Base-by-base conservation (phyloP, 495 filamentous ascomycete species). In the Hyphodiscus hymeniophilus region DNA sequence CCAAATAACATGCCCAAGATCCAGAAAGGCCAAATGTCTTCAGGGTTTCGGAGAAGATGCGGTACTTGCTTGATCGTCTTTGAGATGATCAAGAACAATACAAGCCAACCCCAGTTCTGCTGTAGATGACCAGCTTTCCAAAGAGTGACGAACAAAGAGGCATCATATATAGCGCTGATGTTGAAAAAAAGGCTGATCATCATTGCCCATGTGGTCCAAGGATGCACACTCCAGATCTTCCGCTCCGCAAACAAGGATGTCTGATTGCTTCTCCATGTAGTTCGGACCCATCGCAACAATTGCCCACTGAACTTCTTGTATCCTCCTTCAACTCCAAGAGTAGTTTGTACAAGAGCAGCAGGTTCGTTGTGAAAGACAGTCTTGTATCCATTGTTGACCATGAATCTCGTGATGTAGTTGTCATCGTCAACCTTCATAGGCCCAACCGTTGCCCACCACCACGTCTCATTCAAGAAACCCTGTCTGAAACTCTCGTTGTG, bases 351-450 rank as follows among this genome's bases (percentile, higher is more conserved):
- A 35, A 73, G 66, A 18, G 76, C 69, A 41, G 78, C 73, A 3
- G 63, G 55, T 42, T 73, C 70, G 59, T 79, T 74, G 60, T 85
- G 81, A 52, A 85, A 72, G 51, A 73, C 72, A 38, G 80, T 79
- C 43, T 74, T 70, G 74, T 72, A 84, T 15, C 71, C 66, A 39
- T 68, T 55, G 26, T 58, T 60, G 24, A 82, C 76, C 47, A 74
- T 61, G 68, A 73, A 85, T 7, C 82, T 72, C 0, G 82, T 85
- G 51, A 76, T 72, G 58, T 77, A 85, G 58, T 85, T 84, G 65
- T 85, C 83, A 57, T 84, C 79, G 60, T 84, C 81, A 0, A 78
- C 71, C 46, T 79, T 77, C 17, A 84, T 64, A 13, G 62, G 57
- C 3, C 61, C 59, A 2, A 61, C 44, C 4, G 55, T 45, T 13